Percentiles rank a stretch among this genome's conserved stretches.
phyloP scores from a whole-genome alignment of 2,329 filamentous ascomycete genomes.

The Nigrograna mackinnonii region DNA sequence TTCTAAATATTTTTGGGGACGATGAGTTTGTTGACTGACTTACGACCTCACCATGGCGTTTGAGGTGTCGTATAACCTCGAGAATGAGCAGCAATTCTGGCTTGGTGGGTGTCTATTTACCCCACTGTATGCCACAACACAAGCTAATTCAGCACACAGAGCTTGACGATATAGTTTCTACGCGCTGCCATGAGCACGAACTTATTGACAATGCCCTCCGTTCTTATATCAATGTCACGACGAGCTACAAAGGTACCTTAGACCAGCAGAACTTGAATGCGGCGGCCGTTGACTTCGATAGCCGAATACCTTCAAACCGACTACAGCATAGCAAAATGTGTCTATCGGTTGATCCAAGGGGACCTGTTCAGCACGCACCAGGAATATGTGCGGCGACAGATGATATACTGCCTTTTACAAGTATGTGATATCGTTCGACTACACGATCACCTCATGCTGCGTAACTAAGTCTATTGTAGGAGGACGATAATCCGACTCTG shows the following conservation, averaged over 20 bases:
- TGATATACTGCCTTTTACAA: slow-evolving; percentile 84
- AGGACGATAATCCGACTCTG: slow-evolving; percentile 80
- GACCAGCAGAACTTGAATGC: background rate
- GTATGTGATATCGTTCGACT: slow-evolving; percentile 47
- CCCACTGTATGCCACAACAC: slow-evolving; percentile 13
- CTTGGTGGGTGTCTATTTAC: slow-evolving; percentile 63
- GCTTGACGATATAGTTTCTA: slow-evolving; percentile 67
- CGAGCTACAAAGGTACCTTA: slow-evolving; percentile 67
- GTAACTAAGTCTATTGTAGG: slow-evolving; percentile 55
- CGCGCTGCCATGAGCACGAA: slow-evolving; percentile 63
- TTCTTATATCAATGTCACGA: slow-evolving; percentile 78
- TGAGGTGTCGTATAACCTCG: slow-evolving; percentile 70
- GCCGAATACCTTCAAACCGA: slow-evolving; percentile 75
- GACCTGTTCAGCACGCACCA: slow-evolving; percentile 73
- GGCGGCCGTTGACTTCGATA: slow-evolving; percentile 20
- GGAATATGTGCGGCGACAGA: slow-evolving; percentile 89
- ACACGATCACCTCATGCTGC: background rate
- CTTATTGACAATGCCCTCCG: slow-evolving; percentile 84
- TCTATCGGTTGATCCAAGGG: slow-evolving; percentile 76
- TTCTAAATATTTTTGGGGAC: slow-evolving; percentile 21
- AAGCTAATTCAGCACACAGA: slow-evolving; percentile 50
- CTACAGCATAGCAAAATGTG: slow-evolving; percentile 79
- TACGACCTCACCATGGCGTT: slow-evolving; percentile 61
- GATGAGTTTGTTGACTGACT: slow-evolving; percentile 39
- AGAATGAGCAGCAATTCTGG: slow-evolving; percentile 89